phyloP scores from a whole-genome alignment of 2,329 filamentous ascomycete species.

The Endothia cerciana region DNA sequence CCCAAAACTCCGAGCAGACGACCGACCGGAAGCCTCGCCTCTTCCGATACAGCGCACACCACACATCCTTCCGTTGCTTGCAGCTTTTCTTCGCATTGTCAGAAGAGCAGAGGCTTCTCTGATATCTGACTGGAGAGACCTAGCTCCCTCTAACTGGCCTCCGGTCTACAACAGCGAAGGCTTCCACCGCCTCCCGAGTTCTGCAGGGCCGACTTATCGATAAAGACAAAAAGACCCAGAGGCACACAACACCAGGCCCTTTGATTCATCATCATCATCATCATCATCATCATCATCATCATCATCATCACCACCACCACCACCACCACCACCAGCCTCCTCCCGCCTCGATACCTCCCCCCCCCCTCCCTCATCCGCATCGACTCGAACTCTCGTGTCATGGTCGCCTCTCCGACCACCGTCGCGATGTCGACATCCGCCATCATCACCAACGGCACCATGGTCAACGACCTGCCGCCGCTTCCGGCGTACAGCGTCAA shows the following conservation, averaged over 20 bases:
- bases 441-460: constrained; percentile 55
- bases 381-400: constrained; percentile 32
- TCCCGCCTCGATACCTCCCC: constrained; percentile 3
- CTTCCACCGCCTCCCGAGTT: background rate
- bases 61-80: background rate
- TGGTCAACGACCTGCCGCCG: constrained; percentile 72
- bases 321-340: background rate
- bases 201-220: constrained; percentile 26
- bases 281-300: background rate
- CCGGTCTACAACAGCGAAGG: background rate
- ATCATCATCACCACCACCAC: background rate
- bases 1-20: constrained; percentile 6
- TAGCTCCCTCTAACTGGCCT: background rate
- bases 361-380: background rate
- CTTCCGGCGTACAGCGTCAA: constrained; percentile 80
- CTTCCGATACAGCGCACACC: constrained; percentile 7
- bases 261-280: background rate
- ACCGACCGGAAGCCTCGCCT: constrained; percentile 9
- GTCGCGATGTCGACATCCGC: constrained; percentile 44
- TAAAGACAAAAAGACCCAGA: constrained; percentile 19
- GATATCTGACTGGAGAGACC: background rate
- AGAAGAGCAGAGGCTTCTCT: background rate
- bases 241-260: background rate
- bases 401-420: constrained; percentile 46
- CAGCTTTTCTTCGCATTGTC: background rate